Evolutionary conservation across 495 filamentous ascomycete species (phyloP), one percentile per base, ranked within the genome.

Genomic region (Melanomma pulvis-pyrius): DNA sequence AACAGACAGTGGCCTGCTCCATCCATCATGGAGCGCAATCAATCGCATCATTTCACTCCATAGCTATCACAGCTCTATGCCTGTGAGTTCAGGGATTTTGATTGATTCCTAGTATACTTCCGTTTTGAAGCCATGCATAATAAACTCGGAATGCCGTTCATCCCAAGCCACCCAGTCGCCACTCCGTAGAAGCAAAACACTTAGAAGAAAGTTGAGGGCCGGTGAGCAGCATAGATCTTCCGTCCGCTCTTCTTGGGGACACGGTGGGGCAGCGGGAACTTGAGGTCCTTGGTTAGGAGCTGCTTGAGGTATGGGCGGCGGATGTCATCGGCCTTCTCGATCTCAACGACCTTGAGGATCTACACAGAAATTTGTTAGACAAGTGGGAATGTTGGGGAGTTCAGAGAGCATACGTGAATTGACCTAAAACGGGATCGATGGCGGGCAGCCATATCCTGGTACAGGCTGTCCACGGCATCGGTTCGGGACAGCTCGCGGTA

Each of bases 231-330:
- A 83, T 93, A 98, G 76, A 98, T 77, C 85, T 94, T 96, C 83
- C 88, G 90, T 83, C 82, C 87, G 75, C 76, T 77, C 71, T 82
- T 84, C 83, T 90, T 92, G 79, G 87, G 84, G 70, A 93, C 83
- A 74, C 94, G 94, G 86, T 98, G 94, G 74, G 94, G 94, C 73
- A 98, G 91, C 79, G 94, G 94, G 91, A 98, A 98, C 80, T 92
- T 90, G 80, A 98, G 90, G 80, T 89, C 79, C 88, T 97, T 96
- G 80, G 83, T 81, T 77, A 98, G 80, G 79, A 98, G 91, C 82
- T 98, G 94, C 86, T 91, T 93, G 87, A 98, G 93, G 87, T 98
- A 98, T 70, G 96, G 92, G 77, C 93, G 90, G 82, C 92, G 92
- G 85, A 98, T 85, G 77, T 92, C 91, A 65, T 90, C 90, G 77